phyloP scores from a whole-genome alignment of 2,329 filamentous ascomycete genomes.

The Colletotrichum navitas region DNA sequence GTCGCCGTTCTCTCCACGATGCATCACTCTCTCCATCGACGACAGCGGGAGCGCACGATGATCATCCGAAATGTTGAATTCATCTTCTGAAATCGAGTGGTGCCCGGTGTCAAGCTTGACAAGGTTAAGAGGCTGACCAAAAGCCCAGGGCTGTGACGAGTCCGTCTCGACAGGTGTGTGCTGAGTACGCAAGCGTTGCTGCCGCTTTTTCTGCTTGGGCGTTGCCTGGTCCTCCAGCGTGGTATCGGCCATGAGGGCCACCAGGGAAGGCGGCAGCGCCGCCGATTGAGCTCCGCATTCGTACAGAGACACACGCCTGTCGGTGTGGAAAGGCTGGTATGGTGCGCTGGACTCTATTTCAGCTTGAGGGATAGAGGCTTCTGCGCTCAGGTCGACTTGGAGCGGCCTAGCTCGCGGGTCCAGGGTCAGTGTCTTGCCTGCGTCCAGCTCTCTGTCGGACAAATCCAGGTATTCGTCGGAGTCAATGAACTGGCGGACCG shows the following conservation, averaged over 20 bases:
- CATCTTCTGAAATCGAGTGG: conserved; percentile 62
- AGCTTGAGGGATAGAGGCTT: conserved; percentile 77
- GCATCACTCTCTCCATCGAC: conserved; percentile 73
- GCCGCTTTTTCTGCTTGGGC: conserved; percentile 55
- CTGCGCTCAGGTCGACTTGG: conserved; percentile 61
- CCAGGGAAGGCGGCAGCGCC: conserved; percentile 51
- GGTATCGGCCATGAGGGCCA: conserved; percentile 56
- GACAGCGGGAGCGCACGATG: conserved; percentile 71
- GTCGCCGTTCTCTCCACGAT: conserved; percentile 72
- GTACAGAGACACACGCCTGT: conserved; percentile 83
- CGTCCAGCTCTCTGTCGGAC: conserved; percentile 65
- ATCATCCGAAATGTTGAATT: conserved; percentile 65
- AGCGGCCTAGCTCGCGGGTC: conserved; percentile 56
- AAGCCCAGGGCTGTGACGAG: conserved; percentile 62
- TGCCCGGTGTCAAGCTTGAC: conserved; percentile 67
- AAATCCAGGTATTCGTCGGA: conserved; percentile 69
- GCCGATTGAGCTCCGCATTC: conserved; percentile 63
- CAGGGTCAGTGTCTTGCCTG: conserved; percentile 66
- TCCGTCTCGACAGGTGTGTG: conserved; percentile 40
- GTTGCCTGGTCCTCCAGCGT: conserved; percentile 56
- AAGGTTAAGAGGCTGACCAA: conserved; percentile 67
- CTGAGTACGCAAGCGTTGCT: conserved; percentile 45
- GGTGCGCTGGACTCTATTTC: conserved; percentile 97
- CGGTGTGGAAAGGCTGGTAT: conserved; percentile 96
- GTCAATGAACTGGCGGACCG: conserved; percentile 68